Evolutionary conservation across 805 yeast genomes (phyloP).

Genomic region (Cyberlindnera lachancei): DNA sequence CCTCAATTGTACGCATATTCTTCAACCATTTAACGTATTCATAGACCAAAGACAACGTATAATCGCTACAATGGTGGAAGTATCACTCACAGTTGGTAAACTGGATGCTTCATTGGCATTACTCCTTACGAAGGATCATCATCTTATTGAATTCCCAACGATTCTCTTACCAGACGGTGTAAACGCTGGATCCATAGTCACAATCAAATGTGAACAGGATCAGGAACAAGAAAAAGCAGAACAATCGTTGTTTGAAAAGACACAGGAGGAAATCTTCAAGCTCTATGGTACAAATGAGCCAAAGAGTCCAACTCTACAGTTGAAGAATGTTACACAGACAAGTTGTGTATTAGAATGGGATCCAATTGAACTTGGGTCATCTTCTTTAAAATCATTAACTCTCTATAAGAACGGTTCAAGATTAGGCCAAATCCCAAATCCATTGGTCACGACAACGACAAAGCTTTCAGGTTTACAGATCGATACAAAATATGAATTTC

Average conservation of each 20-base stretch:
- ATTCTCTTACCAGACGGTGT: constrained; percentile 85
- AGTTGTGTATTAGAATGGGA: constrained; percentile 96
- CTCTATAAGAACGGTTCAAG: constrained; percentile 65
- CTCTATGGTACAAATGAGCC: constrained; percentile 74
- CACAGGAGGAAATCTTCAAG: constrained; percentile 68
- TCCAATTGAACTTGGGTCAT: constrained; percentile 71
- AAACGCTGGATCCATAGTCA: constrained; percentile 85
- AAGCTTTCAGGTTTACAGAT: constrained; percentile 89
- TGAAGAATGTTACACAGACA: constrained; percentile 84
- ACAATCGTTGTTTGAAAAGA: constrained; percentile 43
- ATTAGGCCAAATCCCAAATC: constrained; percentile 78
- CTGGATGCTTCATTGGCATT: constrained; percentile 92
- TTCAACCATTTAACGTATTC: too few relatives aligned
- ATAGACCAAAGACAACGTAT: background rate
- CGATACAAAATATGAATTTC: constrained; percentile 74
- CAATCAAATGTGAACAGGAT: constrained; percentile 78
- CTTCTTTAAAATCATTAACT: constrained; percentile 67
- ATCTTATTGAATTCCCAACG: constrained; percentile 94
- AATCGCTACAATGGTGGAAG: constrained; percentile 59
- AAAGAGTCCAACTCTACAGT: constrained; percentile 54
- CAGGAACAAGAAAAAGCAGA: constrained; percentile 56
- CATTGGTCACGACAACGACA: constrained; percentile 68
- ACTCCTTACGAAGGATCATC: constrained; percentile 84
- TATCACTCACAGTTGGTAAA: constrained; percentile 90
- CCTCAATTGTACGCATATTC: too few relatives aligned